Conservation (phyloP, 2,329 filamentous ascomycete genomes). For the Cladophialophora chaetospira region DNA sequence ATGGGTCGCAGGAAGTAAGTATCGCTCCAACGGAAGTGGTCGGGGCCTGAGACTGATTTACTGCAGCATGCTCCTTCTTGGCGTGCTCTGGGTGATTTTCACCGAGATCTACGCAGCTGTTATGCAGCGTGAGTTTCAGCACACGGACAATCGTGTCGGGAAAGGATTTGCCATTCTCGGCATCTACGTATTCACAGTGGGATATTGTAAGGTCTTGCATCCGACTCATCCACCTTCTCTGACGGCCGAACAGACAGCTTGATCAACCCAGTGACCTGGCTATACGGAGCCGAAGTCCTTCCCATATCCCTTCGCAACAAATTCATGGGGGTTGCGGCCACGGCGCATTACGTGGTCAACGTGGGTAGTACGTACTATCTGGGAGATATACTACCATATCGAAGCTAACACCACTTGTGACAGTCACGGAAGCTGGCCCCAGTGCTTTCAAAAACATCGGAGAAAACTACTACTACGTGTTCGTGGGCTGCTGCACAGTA, state of each 20-base stretch:
- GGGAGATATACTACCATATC: background rate
- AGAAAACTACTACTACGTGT: conserved; percentile 63
- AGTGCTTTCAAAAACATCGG: conserved; percentile 58
- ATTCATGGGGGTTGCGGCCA: conserved; percentile 81
- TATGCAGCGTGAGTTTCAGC: conserved; percentile 60
- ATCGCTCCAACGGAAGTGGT: background rate
- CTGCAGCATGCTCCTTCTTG: conserved; percentile 55
- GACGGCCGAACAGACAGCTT: conserved; percentile 16
- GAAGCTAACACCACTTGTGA: conserved; percentile 5
- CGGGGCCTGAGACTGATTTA: background rate
- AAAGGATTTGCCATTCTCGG: conserved; percentile 63
- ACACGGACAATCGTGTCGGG: conserved; percentile 56
- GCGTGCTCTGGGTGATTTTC: conserved; percentile 53
- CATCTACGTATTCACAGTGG: conserved; percentile 60
- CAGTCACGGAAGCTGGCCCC: conserved; percentile 54
- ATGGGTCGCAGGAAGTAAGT: conserved; percentile 55
- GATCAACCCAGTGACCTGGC: conserved; percentile 72
- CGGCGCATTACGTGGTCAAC: conserved; percentile 72
- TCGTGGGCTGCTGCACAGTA: conserved; percentile 55
- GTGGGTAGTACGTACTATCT: conserved; percentile 42
- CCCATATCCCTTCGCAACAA: conserved; percentile 83
- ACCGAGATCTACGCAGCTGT: conserved; percentile 61
- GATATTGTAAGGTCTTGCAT: conserved; percentile 55
- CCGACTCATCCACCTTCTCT: too few species aligned
- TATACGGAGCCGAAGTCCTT: conserved; percentile 78